phyloP scores from a whole-genome alignment of 306 rosid genomes.

The Oemleria cerasiformis region DNA sequence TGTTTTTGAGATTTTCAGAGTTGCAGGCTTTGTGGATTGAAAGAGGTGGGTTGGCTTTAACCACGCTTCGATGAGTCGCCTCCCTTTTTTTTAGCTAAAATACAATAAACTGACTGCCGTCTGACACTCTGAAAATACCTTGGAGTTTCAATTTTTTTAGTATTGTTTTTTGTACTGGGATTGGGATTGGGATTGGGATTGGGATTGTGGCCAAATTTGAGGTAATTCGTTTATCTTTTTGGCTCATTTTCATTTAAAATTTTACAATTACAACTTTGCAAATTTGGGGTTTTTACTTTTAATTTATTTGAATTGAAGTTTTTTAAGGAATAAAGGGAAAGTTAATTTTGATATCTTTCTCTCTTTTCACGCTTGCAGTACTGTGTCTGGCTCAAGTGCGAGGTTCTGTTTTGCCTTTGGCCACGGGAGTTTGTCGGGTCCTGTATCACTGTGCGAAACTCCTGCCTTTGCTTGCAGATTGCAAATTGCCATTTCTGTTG shows the following conservation, averaged over 20 bases:
- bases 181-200: slow-evolving; percentile 11
- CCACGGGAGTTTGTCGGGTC: slow-evolving; percentile 28
- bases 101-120: slow-evolving; percentile 34
- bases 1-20: neutral
- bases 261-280: too few relatives aligned
- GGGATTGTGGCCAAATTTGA: slow-evolving; percentile 16
- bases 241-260: neutral
- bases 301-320: neutral
- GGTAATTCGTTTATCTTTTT: neutral
- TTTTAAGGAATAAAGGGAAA: neutral
- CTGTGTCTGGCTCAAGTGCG: neutral
- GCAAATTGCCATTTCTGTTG: neutral
- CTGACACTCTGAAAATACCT: slow-evolving; percentile 42
- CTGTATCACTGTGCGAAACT: neutral
- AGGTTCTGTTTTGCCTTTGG: slow-evolving; percentile 12
- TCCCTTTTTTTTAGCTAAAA: slow-evolving; percentile 30
- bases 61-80: slow-evolving; percentile 47
- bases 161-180: slow-evolving; percentile 3
- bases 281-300: neutral
- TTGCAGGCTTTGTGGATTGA: neutral
- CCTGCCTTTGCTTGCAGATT: neutral
- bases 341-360: slow-evolving; percentile 19
- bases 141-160: slow-evolving; percentile 11
- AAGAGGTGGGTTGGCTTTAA: slow-evolving; percentile 35
- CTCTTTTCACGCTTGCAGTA: slow-evolving; percentile 33